A percentile compares a stretch with the other conserved stretches of the same genome.
Conservation (phyloP, 2,329 filamentous ascomycete genomes). For the Raffaelea ambrosiae region DNA sequence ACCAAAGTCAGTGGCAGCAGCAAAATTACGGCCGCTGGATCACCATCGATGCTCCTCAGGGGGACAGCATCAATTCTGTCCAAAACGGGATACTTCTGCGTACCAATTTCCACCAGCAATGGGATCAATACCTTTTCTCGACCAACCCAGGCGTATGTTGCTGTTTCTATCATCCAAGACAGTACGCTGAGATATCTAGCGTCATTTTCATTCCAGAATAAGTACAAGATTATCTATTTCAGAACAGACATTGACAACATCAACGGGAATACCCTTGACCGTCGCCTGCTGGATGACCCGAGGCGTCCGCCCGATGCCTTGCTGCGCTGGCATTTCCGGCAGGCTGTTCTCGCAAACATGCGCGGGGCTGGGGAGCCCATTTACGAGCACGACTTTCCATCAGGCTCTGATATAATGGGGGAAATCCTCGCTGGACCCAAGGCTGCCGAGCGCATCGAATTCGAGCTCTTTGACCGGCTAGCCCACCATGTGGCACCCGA, state of each 20-base stretch:
- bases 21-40: conserved; percentile 8
- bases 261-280: background rate
- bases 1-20: conserved; percentile 14
- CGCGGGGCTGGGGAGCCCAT: conserved; percentile 16
- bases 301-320: conserved; percentile 10
- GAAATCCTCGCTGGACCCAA: conserved; percentile 14
- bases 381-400: conserved; percentile 18
- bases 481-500: background rate
- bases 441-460: conserved; percentile 4
- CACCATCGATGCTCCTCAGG: conserved; percentile 2
- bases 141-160: conserved; percentile 18
- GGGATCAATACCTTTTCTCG: conserved; percentile 15
- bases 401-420: conserved; percentile 19
- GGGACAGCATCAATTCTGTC: conserved; percentile 15
- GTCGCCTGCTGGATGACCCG: background rate
- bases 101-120: conserved; percentile 13
- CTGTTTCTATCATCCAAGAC: too few relatives aligned
- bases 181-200: too few relatives aligned
- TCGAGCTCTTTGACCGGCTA: conserved; percentile 2
- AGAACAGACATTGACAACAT: too few relatives aligned
- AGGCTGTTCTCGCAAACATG: conserved; percentile 18
- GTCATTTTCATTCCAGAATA: background rate
- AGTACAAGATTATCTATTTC: background rate
- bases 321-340: conserved; percentile 18
- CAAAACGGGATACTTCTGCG: conserved; percentile 19